Conservation (phyloP, 208 protist genomes). For the Acanthamoeba divionensis region DNA sequence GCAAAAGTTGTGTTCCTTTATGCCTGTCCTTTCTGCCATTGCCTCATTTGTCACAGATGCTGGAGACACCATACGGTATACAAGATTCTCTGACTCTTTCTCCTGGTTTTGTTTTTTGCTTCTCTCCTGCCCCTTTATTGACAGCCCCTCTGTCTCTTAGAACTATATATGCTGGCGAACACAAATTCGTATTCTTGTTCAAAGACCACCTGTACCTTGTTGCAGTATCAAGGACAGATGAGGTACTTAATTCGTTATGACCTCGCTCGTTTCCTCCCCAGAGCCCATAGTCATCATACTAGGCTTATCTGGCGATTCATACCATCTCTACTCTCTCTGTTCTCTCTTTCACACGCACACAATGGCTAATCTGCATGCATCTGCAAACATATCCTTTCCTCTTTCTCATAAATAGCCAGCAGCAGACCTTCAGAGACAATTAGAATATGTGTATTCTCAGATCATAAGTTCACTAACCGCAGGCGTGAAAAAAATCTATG, state of each 20-base stretch:
- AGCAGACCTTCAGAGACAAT: constrained; percentile 26
- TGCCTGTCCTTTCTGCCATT: constrained; percentile 72
- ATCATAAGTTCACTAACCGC: constrained; percentile 59
- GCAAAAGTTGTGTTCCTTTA: constrained; percentile 69
- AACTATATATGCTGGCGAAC: constrained; percentile 62
- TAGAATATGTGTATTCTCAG: constrained; percentile 63
- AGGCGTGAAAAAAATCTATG: constrained; percentile 54
- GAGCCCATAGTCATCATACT: background rate
- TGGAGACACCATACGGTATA: constrained; percentile 57
- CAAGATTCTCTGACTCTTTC: background rate
- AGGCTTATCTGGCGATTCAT: no score
- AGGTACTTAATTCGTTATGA: background rate
- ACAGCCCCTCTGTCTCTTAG: constrained; percentile 8
- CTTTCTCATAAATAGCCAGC: no score
- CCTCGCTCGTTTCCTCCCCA: background rate
- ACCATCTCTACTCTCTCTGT: no score
- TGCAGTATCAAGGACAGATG: constrained; percentile 29
- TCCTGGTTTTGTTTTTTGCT: background rate
- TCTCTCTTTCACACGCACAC: no score
- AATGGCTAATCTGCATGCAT: no score
- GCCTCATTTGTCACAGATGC: constrained; percentile 70
- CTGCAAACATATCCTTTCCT: no score
- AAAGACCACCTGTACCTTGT: constrained; percentile 64
- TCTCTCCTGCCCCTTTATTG: background rate
- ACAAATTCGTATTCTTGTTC: constrained; percentile 66